A percentile compares a stretch with the other conserved stretches of the same genome.
Evolutionary conservation across 345 rosid genomes (phyloP).

Genomic region (Salix brachista): DNA sequence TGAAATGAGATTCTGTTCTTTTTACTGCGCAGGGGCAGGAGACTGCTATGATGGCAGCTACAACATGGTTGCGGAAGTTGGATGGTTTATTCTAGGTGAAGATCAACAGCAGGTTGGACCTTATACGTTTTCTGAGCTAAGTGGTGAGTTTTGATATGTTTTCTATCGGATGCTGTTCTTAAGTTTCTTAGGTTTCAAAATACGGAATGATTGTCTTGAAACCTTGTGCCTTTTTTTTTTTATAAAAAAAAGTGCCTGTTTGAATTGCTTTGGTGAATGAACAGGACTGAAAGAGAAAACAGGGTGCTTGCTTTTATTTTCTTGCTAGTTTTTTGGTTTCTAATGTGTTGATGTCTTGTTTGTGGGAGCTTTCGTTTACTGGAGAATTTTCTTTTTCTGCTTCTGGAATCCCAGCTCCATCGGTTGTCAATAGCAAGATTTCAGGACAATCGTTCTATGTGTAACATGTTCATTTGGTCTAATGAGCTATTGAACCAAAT

Average conservation of each 20-base stretch:
- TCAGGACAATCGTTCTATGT: constrained; percentile 39
- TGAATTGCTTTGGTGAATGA: not conserved
- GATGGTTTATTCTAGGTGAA: constrained; percentile 78
- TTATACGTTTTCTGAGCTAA: constrained; percentile 58
- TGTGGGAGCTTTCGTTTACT: constrained; percentile 22
- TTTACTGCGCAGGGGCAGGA: constrained; percentile 9
- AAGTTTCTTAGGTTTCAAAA: not conserved
- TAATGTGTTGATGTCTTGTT: not conserved
- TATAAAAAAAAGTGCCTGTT: not conserved
- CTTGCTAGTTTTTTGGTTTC: not conserved
- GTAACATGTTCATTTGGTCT: constrained; percentile 43
- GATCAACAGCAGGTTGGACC: constrained; percentile 76
- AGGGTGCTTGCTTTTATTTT: not conserved
- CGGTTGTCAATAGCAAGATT: constrained; percentile 30
- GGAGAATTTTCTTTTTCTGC: constrained; percentile 12
- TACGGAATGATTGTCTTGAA: constrained; percentile 18
- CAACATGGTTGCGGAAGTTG: constrained; percentile 34
- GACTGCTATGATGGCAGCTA: not conserved
- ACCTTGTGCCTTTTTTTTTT: not conserved
- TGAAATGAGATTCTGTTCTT: not conserved
- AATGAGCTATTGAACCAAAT: constrained; percentile 40
- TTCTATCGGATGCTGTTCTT: not conserved
- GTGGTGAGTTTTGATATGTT: constrained; percentile 43
- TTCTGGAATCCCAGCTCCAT: constrained; percentile 26
- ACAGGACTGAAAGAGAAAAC: constrained; percentile 1